A percentile compares a stretch with the other conserved stretches of the same genome.
Conservation (phyloP, 192 early-diverging fungal species). For the Umbelopsis sp. region DNA sequence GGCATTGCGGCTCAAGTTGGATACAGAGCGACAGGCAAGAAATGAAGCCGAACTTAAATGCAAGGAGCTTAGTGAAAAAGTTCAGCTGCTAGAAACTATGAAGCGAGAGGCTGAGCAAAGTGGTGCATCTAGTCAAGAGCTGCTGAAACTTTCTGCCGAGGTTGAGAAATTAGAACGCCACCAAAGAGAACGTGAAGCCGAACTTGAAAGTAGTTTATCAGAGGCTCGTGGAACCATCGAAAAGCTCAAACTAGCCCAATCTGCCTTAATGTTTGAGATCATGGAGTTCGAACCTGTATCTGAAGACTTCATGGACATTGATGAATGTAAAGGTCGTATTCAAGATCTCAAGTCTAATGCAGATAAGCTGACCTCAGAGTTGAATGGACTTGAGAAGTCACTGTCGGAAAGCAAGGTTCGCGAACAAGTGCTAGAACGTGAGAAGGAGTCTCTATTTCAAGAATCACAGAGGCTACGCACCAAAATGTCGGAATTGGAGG, state of each 20-base stretch:
- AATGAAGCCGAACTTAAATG: neutral
- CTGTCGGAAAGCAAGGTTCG: neutral
- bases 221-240: neutral
- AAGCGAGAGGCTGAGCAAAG: neutral
- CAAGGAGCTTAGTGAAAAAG: conserved; percentile 7
- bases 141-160: neutral
- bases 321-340: conserved; percentile 11
- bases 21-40: neutral
- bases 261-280: neutral
- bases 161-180: conserved; percentile 12
- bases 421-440: neutral
- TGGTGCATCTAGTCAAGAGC: conserved; percentile 9
- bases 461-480: conserved; percentile 11
- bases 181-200: conserved; percentile 11
- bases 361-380: neutral
- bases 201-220: neutral
- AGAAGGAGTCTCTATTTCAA: neutral
- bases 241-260: neutral
- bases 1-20: neutral
- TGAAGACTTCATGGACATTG: neutral
- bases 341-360: conserved; percentile 24
- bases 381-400: conserved; percentile 2
- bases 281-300: neutral
- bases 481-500: conserved; percentile 34
- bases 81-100: neutral